Evolutionary conservation across 2,329 filamentous ascomycete species (phyloP).

Genomic region (Alternaria burnsii): DNA sequence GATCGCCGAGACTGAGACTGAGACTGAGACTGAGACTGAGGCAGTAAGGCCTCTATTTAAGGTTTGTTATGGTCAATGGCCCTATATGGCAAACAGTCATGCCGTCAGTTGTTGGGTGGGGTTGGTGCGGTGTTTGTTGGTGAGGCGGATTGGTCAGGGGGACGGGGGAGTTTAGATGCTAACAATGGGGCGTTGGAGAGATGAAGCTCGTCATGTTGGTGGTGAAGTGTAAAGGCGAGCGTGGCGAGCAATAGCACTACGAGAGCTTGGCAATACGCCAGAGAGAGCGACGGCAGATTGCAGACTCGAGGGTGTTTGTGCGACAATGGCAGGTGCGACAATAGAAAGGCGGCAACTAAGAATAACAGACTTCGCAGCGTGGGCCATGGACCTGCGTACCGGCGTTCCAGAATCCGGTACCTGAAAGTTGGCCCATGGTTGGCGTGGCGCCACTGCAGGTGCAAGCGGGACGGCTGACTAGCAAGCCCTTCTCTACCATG

Average conservation of each 20-base stretch:
- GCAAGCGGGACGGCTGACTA: conserved; percentile 12
- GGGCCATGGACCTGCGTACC: conserved; percentile 5
- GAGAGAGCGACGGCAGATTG: conserved; percentile 14
- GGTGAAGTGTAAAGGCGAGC: not conserved
- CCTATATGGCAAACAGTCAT: not conserved
- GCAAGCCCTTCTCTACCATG: conserved; percentile 6
- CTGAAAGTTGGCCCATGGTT: conserved; percentile 1
- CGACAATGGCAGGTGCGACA: conserved; percentile 7
- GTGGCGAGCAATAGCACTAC: conserved; percentile 7
- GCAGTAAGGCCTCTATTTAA: not conserved
- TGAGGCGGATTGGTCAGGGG: conserved; percentile 1
- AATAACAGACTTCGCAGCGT: conserved; percentile 13
- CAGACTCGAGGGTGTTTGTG: conserved; percentile 6
- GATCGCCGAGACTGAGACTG: not conserved
- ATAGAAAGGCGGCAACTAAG: conserved; percentile 10
- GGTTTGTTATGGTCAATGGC: not conserved
- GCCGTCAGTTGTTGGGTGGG: not conserved
- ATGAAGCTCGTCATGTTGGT: conserved; percentile 4
- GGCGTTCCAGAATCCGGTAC: conserved; percentile 20
- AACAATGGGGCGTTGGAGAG: not conserved
- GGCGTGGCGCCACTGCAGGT: conserved; percentile 17
- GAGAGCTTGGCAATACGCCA: conserved; percentile 24
- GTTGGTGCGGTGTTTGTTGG: not conserved
- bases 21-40: not conserved
- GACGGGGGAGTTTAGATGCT: not conserved